These are phyloP conservation scores for Grosmannia huntii DNA, from an alignment of 2,329 filamentous ascomycete species.

Conservation along the genomic window DNA sequence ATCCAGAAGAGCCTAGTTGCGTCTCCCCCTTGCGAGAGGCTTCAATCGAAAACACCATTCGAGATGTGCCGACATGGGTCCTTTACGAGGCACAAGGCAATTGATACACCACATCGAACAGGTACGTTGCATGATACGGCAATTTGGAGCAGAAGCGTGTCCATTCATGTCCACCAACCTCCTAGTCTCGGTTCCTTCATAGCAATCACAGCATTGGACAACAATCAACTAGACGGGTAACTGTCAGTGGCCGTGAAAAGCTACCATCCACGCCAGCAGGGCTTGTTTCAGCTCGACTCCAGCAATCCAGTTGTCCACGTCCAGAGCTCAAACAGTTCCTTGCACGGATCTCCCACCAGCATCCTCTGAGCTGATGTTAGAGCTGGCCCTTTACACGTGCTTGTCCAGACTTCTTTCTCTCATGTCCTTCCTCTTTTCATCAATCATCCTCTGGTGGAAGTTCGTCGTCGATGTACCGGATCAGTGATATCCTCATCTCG, in stretches of 20 bases:
- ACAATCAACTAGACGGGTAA: neutral
- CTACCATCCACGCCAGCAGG: neutral
- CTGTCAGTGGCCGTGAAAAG: neutral
- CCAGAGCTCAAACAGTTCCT: neutral
- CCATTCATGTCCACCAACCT: neutral
- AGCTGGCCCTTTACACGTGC: neutral
- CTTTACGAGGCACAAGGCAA: neutral
- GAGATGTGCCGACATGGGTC: neutral
- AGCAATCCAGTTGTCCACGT: neutral
- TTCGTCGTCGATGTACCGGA: constrained; percentile 95
- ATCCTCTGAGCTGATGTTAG: neutral
- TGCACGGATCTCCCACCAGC: neutral
- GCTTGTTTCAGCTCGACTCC: neutral
- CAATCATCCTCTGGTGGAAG: constrained; percentile 93
- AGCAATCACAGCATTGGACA: neutral
- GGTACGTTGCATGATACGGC: neutral
- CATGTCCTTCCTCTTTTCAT: constrained; percentile 13
- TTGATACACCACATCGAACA: neutral
- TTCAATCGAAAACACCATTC: neutral
- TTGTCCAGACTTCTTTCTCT: neutral
- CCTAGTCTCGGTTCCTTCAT: neutral
- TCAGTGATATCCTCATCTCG: constrained; percentile 86
- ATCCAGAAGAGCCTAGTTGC: neutral
- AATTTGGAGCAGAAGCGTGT: neutral
- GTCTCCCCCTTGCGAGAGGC: neutral